Conservation (phyloP, 441 rosid genomes). For the Pelargonium australe region DNA sequence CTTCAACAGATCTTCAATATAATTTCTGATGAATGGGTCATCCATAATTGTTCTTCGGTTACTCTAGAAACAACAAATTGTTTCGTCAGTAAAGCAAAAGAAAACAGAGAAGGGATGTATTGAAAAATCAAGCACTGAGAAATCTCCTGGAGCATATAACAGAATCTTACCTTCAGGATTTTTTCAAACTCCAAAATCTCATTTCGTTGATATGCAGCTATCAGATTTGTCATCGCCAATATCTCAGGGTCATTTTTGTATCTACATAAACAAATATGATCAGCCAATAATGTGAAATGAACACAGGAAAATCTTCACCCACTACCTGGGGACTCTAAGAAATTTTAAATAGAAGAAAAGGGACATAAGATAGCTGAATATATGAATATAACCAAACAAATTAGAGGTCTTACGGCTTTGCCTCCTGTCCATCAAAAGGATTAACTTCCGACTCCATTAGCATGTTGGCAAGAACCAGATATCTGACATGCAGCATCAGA, state of each 20-base stretch:
- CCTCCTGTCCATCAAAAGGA: constrained; percentile 99
- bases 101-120: neutral
- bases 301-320: neutral
- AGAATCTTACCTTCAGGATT: constrained; percentile 70
- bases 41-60: constrained; percentile 96
- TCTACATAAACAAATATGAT: constrained; percentile 32
- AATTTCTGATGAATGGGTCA: constrained; percentile 88
- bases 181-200: constrained; percentile 96
- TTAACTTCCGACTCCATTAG: constrained; percentile 99
- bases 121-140: neutral
- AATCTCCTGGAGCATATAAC: neutral
- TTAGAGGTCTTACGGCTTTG: constrained; percentile 81
- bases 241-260: constrained; percentile 99
- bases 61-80: constrained; percentile 42
- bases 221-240: constrained; percentile 94
- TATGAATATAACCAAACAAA: neutral
- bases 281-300: neutral
- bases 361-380: neutral
- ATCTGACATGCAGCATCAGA: constrained; percentile 34
- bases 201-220: constrained; percentile 96
- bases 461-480: constrained; percentile 98
- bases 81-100: neutral
- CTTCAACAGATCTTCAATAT: constrained; percentile 93
- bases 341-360: neutral
- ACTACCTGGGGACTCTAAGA: too few species aligned